Evolutionary conservation across 805 yeast genomes (phyloP).

Genomic region (Candida tallmaniae): DNA sequence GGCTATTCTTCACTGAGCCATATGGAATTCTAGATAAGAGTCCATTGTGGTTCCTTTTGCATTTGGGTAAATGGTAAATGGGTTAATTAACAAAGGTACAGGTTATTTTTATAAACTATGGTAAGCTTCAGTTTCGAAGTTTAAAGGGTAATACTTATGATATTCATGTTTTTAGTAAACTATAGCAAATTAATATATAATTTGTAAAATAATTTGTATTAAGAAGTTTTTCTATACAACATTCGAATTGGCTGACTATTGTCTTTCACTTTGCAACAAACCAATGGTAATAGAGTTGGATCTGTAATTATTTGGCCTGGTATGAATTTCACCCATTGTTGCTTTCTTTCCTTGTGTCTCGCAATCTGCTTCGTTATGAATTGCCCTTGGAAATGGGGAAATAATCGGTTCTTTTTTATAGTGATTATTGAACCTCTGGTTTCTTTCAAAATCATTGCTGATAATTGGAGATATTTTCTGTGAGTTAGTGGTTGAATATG

Average conservation of each 20-base stretch:
- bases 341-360: constrained; percentile 19
- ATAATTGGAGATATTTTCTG: neutral
- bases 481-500: constrained; percentile 13
- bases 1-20: neutral
- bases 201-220: no score
- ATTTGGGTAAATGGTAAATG: no score
- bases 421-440: constrained; percentile 39
- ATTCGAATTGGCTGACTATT: no score
- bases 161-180: no score
- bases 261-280: constrained; percentile 26
- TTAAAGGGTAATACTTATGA: no score
- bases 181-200: neutral
- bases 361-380: constrained; percentile 32
- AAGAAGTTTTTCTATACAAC: no score
- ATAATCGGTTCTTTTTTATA: constrained; percentile 42
- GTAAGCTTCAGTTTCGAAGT: no score
- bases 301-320: constrained; percentile 27
- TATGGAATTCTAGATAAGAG: no score
- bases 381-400: constrained; percentile 37
- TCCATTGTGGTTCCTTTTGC: no score
- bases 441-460: constrained; percentile 10
- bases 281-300: constrained; percentile 40
- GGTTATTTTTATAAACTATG: no score
- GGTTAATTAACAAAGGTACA: no score
- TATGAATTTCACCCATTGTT: constrained; percentile 13